A percentile compares a stretch with the other conserved stretches of the same genome.
These are phyloP conservation scores for Fusarium falciforme DNA, from an alignment of 2,329 filamentous ascomycete species.

Conservation along the genomic window DNA sequence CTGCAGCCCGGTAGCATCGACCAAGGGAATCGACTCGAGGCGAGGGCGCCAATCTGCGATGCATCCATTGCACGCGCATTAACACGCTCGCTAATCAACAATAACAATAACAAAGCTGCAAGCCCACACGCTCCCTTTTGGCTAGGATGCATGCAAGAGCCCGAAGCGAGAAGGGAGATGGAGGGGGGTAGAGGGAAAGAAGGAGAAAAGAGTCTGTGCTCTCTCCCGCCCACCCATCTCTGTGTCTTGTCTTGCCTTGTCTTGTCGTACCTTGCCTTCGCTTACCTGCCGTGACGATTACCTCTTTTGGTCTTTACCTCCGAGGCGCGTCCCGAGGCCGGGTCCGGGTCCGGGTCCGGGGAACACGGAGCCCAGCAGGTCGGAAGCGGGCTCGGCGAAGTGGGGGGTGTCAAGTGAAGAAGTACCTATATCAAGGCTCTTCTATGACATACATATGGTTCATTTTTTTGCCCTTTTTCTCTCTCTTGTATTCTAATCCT, in stretches of 20 bases:
- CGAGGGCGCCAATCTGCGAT: constrained; percentile 7
- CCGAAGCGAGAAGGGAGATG: not conserved
- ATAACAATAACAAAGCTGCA: not conserved
- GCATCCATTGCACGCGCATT: constrained; percentile 7
- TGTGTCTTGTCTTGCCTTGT: not conserved
- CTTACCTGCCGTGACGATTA: constrained; percentile 9
- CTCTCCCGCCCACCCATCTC: not conserved
- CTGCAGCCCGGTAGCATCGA: constrained; percentile 10
- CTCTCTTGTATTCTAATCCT: not conserved
- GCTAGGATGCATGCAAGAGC: not conserved
- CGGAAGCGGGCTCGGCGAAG: constrained; percentile 20
- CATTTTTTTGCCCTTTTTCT: not conserved
- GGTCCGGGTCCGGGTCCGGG: constrained; percentile 14
- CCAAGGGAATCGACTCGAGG: constrained; percentile 1
- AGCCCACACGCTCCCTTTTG: not conserved
- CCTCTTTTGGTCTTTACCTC: constrained; percentile 26
- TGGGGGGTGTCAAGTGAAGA: not conserved
- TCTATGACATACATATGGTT: not conserved
- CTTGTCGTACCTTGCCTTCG: not conserved
- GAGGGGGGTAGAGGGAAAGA: not conserved
- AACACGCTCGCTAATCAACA: constrained; percentile 13
- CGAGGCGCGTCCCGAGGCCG: constrained; percentile 17
- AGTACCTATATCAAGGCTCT: not conserved
- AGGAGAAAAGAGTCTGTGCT: constrained; percentile 5
- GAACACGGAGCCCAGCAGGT: constrained; percentile 7